Base-by-base conservation (phyloP, 352 stramenopile species). In the Lagenidium giganteum region DNA sequence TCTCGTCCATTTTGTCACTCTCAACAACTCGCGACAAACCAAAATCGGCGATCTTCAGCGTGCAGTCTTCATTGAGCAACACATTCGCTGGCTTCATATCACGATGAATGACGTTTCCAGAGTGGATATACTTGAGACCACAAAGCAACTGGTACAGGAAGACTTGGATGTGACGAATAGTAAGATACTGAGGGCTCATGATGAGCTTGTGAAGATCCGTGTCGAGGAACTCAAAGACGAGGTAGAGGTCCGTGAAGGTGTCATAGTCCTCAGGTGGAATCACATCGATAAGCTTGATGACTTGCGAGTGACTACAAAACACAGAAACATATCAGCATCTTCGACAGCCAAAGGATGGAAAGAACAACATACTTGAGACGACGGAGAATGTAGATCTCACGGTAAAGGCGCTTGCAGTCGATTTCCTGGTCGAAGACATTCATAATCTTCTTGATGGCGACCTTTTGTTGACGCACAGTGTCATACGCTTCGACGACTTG, bases 71-170 rank as follows among this genome's bases (percentile, higher is more conserved):
- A 51, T 94, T 95, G 16, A 96, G 63, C 32, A 96, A 33, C 8
- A 96, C 87, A 50, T 96, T 96, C 47, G 81, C 79, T 0, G 84
- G 84, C 45, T 95, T 95, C 64, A 95, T 79, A 52, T 95, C 84
- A 25, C 84, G 80, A 42, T 95, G 84, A 50, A 95, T 93, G 36
- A 95, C 79, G 52, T 93, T 87, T 12, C 70, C 81, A 23, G 84
- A 96, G 59, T 98, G 95, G 38, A 98, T 95, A 57, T 98, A 98
- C 70, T 98, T 98, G 29, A 98, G 59, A 3, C 89, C 93, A 17
- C 92, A 91, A 9, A 98, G 61, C 29, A 98, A 61, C 57, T 98
- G 93, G 61, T 98, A 98, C 45, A 97, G 61, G 64, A 98, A 98
- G n/a, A 98, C 96, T 69, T 98, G 90, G 23, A 97, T 95, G 59